Percentiles rank a stretch among this genome's conserved stretches.
Evolutionary conservation across 1,284 basidiomycete species (phyloP).

Genomic region (Gastroboletus turbinatus): DNA sequence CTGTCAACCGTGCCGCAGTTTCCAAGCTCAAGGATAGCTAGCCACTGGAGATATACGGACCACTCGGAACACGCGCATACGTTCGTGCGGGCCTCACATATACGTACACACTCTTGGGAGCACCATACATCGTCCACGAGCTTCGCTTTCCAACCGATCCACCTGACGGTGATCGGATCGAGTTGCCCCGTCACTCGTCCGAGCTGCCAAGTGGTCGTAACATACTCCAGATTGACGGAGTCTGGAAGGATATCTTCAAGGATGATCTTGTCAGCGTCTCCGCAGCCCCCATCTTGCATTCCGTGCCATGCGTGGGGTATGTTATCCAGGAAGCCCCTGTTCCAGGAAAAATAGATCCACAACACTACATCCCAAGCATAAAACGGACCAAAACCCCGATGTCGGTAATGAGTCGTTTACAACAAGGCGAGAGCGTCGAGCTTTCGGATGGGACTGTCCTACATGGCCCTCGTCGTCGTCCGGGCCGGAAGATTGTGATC

Average conservation of each 20-base stretch:
- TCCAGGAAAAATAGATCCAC: constrained; percentile 73
- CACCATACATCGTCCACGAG: constrained; percentile 89
- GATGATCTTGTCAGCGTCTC: constrained; percentile 68
- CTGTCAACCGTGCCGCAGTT: background rate
- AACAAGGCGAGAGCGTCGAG: constrained; percentile 65
- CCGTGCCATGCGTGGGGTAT: constrained; percentile 83
- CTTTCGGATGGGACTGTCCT: constrained; percentile 80
- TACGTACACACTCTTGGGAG: constrained; percentile 70
- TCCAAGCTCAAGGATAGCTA: constrained; percentile 27
- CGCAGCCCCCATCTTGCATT: constrained; percentile 82
- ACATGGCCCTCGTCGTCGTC: constrained; percentile 64
- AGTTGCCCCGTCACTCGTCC: constrained; percentile 45
- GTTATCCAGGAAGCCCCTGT: constrained; percentile 76
- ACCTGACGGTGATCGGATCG: constrained; percentile 45
- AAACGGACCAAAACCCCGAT: constrained; percentile 74
- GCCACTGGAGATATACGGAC: constrained; percentile 86
- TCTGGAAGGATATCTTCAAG: constrained; percentile 71
- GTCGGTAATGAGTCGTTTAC: constrained; percentile 67
- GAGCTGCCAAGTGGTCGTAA: constrained; percentile 71
- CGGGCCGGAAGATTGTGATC: constrained; percentile 74
- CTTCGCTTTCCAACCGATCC: constrained; percentile 65
- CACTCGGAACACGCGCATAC: constrained; percentile 81
- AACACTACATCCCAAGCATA: constrained; percentile 60
- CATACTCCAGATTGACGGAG: constrained; percentile 59
- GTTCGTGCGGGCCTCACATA: constrained; percentile 71